A percentile compares a stretch with the other conserved stretches of the same genome.
phyloP scores from a whole-genome alignment of 2,329 filamentous ascomycete species.

The Calonectria pauciramosa region DNA sequence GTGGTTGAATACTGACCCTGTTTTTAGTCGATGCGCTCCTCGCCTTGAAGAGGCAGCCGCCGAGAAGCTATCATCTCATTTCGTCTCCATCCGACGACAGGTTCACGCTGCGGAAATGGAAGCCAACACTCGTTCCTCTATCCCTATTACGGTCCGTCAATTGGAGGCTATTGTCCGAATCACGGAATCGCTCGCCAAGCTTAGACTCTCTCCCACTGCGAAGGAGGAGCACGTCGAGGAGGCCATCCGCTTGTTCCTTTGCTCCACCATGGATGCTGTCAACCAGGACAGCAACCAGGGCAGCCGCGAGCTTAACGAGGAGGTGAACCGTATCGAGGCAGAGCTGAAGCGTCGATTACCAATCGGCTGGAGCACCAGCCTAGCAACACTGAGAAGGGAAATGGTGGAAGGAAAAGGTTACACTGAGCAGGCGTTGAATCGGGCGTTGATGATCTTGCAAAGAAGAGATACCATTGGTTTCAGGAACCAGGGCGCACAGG shows the following conservation, averaged over 20 bases:
- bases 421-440: slow-evolving; percentile 86
- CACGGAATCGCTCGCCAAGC: slow-evolving; percentile 93
- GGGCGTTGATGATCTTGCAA: slow-evolving; percentile 88
- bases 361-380: slow-evolving; percentile 94
- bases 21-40: slow-evolving; percentile 84
- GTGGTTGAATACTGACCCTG: slow-evolving; percentile 44
- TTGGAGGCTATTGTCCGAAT: slow-evolving; percentile 98
- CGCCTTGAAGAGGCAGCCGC: slow-evolving; percentile 91
- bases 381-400: slow-evolving; percentile 88
- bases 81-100: slow-evolving; percentile 94
- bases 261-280: slow-evolving; percentile 97
- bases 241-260: slow-evolving; percentile 95
- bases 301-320: slow-evolving; percentile 90
- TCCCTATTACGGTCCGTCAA: slow-evolving; percentile 97
- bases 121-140: slow-evolving; percentile 90
- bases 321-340: slow-evolving; percentile 87
- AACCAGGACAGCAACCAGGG: slow-evolving; percentile 88
- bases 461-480: slow-evolving; percentile 89
- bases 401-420: slow-evolving; percentile 94
- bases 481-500: slow-evolving; percentile 80
- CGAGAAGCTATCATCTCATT: slow-evolving; percentile 96
- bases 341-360: slow-evolving; percentile 90
- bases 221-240: slow-evolving; percentile 96
- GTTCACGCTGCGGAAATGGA: slow-evolving; percentile 93
- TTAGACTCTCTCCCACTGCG: slow-evolving; percentile 87